A percentile compares a stretch with the other conserved stretches of the same genome.
Conservation (phyloP, 2,329 filamentous ascomycete species). For the Pseudophaeomoniella oleicola region DNA sequence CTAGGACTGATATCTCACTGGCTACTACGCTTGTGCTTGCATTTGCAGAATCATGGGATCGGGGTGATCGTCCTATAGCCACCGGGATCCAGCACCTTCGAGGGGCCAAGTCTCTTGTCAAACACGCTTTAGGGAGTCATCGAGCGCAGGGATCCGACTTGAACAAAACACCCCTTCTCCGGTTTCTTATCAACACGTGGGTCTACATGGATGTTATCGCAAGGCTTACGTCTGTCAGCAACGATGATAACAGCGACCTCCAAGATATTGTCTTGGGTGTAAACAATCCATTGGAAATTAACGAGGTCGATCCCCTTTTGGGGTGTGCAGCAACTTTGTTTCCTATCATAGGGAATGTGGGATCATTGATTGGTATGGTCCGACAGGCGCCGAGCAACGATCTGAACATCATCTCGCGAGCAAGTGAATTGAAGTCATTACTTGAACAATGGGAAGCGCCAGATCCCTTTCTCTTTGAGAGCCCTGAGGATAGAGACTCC, state of each 20-base stretch:
- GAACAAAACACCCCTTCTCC: constrained; percentile 25
- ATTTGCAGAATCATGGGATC: constrained; percentile 59
- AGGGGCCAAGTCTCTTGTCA: constrained; percentile 50
- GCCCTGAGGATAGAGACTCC: constrained; percentile 48
- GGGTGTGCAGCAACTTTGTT: constrained; percentile 55
- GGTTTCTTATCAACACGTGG: constrained; percentile 58
- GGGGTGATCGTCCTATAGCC: constrained; percentile 55
- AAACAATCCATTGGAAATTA: constrained; percentile 25
- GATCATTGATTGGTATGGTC: constrained; percentile 50
- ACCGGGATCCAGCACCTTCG: constrained; percentile 57
- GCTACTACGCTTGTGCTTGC: constrained; percentile 56
- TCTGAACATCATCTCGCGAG: constrained; percentile 46
- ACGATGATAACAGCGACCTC: constrained; percentile 41
- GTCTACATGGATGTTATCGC: constrained; percentile 62
- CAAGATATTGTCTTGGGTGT: constrained; percentile 31
- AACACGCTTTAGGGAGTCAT: constrained; percentile 40
- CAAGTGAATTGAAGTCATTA: constrained; percentile 44
- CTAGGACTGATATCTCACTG: constrained; percentile 44
- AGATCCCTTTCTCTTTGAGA: constrained; percentile 34
- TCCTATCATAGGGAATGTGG: constrained; percentile 51
- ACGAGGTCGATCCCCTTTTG: constrained; percentile 56
- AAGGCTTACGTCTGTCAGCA: constrained; percentile 47
- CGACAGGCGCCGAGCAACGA: constrained; percentile 40
- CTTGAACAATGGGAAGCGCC: constrained; percentile 49
- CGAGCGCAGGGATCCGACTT: constrained; percentile 17